Percentiles rank a stretch among this genome's conserved stretches.
phyloP scores from a whole-genome alignment of 2,329 filamentous ascomycete genomes.

The Sordariomycetes sp. region DNA sequence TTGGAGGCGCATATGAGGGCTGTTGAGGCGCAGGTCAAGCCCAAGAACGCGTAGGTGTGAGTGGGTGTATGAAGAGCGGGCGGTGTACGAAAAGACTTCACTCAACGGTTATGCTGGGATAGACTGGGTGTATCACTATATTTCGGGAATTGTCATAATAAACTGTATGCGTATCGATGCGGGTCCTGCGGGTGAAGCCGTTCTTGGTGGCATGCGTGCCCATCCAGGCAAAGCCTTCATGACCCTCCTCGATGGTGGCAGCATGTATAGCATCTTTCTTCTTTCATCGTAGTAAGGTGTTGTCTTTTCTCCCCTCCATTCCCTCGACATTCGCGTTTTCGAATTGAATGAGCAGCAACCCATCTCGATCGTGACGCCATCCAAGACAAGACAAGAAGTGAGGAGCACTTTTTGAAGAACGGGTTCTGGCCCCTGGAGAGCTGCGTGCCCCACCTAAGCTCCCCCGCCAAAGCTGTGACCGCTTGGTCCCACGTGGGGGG shows the following conservation, averaged over 20 bases:
- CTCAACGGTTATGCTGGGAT: neutral
- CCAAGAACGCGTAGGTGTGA: neutral
- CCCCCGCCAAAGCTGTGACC: neutral
- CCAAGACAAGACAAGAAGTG: too few species aligned
- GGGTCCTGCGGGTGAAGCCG: neutral
- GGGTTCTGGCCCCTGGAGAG: neutral
- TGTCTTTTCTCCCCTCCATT: too few species aligned
- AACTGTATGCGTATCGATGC: neutral
- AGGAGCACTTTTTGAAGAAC: too few species aligned
- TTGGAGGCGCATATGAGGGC: constrained; percentile 2
- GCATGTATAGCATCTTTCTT: too few species aligned
- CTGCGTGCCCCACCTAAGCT: neutral
- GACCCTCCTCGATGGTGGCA: too few species aligned
- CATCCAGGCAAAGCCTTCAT: too few species aligned
- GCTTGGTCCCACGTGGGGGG: neutral
- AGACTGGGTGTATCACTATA: neutral
- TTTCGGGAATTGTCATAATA: neutral
- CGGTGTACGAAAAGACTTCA: constrained; percentile 4
- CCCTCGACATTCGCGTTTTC: too few species aligned
- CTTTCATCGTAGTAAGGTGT: too few species aligned
- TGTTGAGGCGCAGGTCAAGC: neutral
- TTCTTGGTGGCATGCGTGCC: neutral
- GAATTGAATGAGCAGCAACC: too few species aligned
- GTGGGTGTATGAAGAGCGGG: neutral
- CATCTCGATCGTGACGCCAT: too few species aligned